Percentiles rank a stretch among this genome's conserved stretches.
These are phyloP conservation scores for Colletotrichum noveboracense DNA, from an alignment of 2,329 filamentous ascomycete species.

Conservation along the genomic window DNA sequence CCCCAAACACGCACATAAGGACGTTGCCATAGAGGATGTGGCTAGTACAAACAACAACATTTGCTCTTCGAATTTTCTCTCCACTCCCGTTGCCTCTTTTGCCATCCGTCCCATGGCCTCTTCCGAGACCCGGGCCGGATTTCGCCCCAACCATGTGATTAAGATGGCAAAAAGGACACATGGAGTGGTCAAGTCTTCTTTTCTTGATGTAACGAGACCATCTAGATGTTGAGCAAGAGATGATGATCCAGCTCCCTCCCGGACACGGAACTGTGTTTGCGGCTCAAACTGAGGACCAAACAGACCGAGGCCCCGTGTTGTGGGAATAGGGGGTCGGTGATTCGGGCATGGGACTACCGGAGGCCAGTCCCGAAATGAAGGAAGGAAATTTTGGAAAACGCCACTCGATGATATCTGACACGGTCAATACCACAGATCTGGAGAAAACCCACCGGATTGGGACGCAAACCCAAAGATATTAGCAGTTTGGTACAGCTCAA, in stretches of 20 bases:
- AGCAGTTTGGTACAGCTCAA: not conserved
- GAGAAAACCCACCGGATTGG: not conserved
- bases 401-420: not conserved
- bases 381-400: not conserved
- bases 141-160: not conserved
- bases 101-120: not conserved
- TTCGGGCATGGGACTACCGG: not conserved
- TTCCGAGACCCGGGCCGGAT: not conserved
- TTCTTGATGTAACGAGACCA: not conserved
- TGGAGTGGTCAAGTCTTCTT: not conserved
- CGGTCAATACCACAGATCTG: not conserved
- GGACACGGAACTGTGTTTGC: not conserved
- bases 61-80: not conserved
- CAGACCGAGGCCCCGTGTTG: not conserved
- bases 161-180: not conserved
- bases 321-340: not conserved
- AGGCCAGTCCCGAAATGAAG: not conserved
- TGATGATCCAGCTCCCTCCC: not conserved
- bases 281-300: not conserved
- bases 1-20: not conserved
- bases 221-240: not conserved
- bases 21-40: not conserved
- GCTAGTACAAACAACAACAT: not conserved
- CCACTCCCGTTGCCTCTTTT: not conserved
- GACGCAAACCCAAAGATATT: no score